Evolutionary conservation across 1,284 basidiomycete genomes (phyloP), one percentile per base, ranked within the genome.

Genomic region (Ustilago nuda): DNA sequence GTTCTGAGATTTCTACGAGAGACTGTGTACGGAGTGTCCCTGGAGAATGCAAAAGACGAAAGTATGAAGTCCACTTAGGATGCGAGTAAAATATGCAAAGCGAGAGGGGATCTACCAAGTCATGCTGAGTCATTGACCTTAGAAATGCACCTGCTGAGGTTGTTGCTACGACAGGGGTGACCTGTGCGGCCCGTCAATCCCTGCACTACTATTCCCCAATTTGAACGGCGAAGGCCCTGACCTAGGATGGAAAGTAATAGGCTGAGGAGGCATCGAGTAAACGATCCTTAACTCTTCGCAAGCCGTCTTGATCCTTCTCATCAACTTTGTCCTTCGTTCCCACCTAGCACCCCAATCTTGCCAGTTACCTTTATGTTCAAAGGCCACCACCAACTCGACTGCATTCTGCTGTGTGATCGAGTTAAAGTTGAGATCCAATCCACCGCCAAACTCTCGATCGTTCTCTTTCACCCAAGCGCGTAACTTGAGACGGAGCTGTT

Each of bases 291-390:
- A 56, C 46, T 82, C 76, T 41, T 83, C 74, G 51, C 72, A 76
- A 9, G 73, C 56, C 30, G 61, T 63, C 65, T 83, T 83, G 68
- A 84, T 63, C 52, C 72, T 68, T 35, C 77, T 78, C 80, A 86
- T 84, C 23, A 86, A 46, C 57, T 79, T 77, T 41, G 82, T 84
- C 50, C 84, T 70, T 23, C 83, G 63, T 48, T 66, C 66, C 86
- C 84, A 93, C 63, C 92, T 89, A 13, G 90, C 92, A 59, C 92
- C 92, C 92, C 93, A 94, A 78, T 93, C 92, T 84, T 94, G 93
- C 92, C 92, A 94, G 83, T 93, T 93, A 45, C 91, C 89, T 90
- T 87, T 87, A 90, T 92, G 93, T 86, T 94, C 92, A 84, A 94
- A 90, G 17, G 90, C 90, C 54, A 94, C 89, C 50, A 75, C 53